A percentile compares a stretch with the other conserved stretches of the same genome.
phyloP scores from a whole-genome alignment of 257 asterid genomes.

The Jaltomata sinuosa region DNA sequence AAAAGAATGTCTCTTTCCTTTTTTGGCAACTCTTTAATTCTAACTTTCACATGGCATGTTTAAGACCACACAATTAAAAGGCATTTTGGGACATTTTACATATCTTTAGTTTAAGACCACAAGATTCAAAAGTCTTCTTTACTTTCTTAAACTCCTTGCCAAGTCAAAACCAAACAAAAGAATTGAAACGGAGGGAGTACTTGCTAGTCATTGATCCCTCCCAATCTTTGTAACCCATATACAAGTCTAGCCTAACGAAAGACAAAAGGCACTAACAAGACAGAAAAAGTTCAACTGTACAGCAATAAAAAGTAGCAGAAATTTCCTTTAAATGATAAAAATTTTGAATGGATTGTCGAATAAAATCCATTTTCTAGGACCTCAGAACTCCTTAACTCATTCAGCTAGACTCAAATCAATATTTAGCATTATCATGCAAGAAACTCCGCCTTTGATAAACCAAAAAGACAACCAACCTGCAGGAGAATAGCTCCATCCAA shows the following conservation, averaged over 20 bases:
- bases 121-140: neutral
- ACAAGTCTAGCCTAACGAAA: too few relatives aligned
- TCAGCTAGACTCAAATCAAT: neutral
- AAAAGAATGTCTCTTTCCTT: neutral
- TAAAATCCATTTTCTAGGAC: neutral
- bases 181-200: neutral
- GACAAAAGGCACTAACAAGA: too few relatives aligned
- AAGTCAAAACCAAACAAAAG: neutral
- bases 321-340: too few relatives aligned
- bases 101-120: neutral
- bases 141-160: neutral
- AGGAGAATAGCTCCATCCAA: neutral
- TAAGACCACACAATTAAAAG: neutral
- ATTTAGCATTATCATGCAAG: neutral
- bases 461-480: neutral
- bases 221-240: too few relatives aligned
- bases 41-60: neutral
- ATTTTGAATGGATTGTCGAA: neutral
- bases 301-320: too few relatives aligned
- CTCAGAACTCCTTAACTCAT: neutral
- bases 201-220: too few relatives aligned
- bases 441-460: neutral
- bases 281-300: too few relatives aligned
- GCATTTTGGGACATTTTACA: neutral
- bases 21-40: neutral